Conservation (phyloP, 164 flowering plant species). For the Liriodendron chinense region DNA sequence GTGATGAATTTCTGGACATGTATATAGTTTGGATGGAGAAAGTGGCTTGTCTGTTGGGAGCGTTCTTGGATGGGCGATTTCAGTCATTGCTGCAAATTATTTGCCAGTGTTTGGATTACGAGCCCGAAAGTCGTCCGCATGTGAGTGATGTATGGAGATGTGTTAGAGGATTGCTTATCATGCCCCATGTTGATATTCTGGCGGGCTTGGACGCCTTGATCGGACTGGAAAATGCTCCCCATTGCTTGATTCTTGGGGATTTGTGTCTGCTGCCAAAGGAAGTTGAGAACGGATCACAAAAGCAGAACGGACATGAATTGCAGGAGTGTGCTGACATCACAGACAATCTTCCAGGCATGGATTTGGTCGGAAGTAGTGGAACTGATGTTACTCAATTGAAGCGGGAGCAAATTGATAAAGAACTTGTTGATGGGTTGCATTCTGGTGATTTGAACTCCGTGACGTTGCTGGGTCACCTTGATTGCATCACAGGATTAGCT, state of each 20-base stretch:
- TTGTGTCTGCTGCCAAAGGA: slow-evolving; percentile 32
- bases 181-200: slow-evolving; percentile 31
- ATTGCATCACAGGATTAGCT: slow-evolving; percentile 75
- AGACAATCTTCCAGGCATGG: neutral
- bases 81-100: slow-evolving; percentile 34
- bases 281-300: slow-evolving; percentile 13
- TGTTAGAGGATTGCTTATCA: slow-evolving; percentile 43
- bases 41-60: slow-evolving; percentile 29
- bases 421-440: slow-evolving; percentile 36
- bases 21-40: slow-evolving; percentile 45
- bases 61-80: slow-evolving; percentile 34
- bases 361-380: slow-evolving; percentile 6
- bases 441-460: slow-evolving; percentile 37
- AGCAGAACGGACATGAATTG: slow-evolving; percentile 14
- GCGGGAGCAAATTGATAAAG: slow-evolving; percentile 25
- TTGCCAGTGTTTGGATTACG: slow-evolving; percentile 48
- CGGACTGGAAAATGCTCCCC: slow-evolving; percentile 11
- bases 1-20: slow-evolving; percentile 18
- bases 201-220: slow-evolving; percentile 12
- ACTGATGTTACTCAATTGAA: slow-evolving; percentile 22
- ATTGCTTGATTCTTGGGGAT: slow-evolving; percentile 52
- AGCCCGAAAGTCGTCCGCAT: slow-evolving; percentile 50
- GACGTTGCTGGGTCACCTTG: slow-evolving; percentile 68
- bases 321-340: slow-evolving; percentile 9
- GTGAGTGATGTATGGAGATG: slow-evolving; percentile 61